A percentile compares a stretch with the other conserved stretches of the same genome.
These are phyloP conservation scores for Quercus robur DNA, from an alignment of 306 rosid genomes.

Conservation along the genomic window DNA sequence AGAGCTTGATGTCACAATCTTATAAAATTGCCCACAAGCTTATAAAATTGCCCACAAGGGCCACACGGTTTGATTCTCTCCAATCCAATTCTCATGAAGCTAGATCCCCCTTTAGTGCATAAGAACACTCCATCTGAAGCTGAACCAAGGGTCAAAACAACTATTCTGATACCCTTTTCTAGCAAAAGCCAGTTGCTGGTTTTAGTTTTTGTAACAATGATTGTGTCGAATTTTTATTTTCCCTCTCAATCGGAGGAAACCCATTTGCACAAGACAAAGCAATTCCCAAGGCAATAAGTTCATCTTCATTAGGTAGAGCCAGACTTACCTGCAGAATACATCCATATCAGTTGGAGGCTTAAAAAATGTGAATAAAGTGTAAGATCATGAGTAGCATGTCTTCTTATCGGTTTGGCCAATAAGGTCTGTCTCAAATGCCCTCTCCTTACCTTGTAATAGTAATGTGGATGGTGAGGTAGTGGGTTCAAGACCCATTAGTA, in stretches of 20 bases:
- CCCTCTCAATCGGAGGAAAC: conserved; percentile 41
- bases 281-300: conserved; percentile 80
- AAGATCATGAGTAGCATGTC: conserved; percentile 1
- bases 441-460: too few species aligned
- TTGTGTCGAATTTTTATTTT: conserved; percentile 28
- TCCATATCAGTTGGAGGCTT: background rate
- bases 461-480: too few species aligned
- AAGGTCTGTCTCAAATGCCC: too few species aligned
- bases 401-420: too few species aligned
- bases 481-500: too few species aligned
- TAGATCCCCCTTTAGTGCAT: conserved; percentile 60
- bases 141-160: conserved; percentile 69
- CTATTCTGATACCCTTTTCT: conserved; percentile 66
- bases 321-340: conserved; percentile 41
- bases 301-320: conserved; percentile 86
- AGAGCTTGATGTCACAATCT: conserved; percentile 35
- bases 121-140: conserved; percentile 54
- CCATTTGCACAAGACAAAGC: conserved; percentile 49
- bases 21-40: conserved; percentile 36
- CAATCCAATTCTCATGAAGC: conserved; percentile 27
- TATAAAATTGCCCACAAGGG: conserved; percentile 36
- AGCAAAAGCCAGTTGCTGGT: conserved; percentile 70
- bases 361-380: background rate
- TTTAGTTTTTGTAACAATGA: conserved; percentile 59
- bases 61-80: conserved; percentile 22